These are phyloP conservation scores for Tulasnella sp. DNA, from an alignment of 768 basidiomycete genomes.

Conservation along the genomic window DNA sequence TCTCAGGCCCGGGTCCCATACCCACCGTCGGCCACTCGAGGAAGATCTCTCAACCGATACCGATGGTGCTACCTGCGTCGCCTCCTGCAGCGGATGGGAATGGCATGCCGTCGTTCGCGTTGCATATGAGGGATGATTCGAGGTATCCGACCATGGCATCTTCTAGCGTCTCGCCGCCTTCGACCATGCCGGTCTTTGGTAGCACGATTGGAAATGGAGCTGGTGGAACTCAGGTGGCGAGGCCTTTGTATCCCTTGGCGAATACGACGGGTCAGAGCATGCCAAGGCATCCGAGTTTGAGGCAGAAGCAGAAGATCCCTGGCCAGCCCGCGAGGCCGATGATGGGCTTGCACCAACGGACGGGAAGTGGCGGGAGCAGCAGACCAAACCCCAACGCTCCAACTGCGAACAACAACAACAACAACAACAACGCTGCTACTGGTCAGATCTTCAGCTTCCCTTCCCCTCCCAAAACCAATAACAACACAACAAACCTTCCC, in stretches of 20 bases:
- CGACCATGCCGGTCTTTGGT: neutral
- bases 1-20: neutral
- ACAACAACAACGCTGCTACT: neutral
- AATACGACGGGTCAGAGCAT: neutral
- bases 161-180: neutral
- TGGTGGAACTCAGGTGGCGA: neutral
- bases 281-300: neutral
- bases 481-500: neutral
- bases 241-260: slow-evolving; percentile 1
- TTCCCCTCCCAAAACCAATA: neutral
- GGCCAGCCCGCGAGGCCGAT: neutral
- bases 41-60: slow-evolving; percentile 5
- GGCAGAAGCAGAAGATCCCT: neutral
- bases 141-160: slow-evolving; percentile 1
- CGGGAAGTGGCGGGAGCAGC: neutral
- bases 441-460: neutral
- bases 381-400: neutral
- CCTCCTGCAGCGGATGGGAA: neutral
- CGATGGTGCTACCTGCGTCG: neutral
- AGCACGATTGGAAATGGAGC: neutral
- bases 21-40: slow-evolving; percentile 2
- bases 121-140: neutral
- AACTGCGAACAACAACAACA: neutral
- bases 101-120: neutral
- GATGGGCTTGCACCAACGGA: neutral